Evolutionary conservation across 1,284 basidiomycete genomes (phyloP).

Genomic region (Irpex sp.): DNA sequence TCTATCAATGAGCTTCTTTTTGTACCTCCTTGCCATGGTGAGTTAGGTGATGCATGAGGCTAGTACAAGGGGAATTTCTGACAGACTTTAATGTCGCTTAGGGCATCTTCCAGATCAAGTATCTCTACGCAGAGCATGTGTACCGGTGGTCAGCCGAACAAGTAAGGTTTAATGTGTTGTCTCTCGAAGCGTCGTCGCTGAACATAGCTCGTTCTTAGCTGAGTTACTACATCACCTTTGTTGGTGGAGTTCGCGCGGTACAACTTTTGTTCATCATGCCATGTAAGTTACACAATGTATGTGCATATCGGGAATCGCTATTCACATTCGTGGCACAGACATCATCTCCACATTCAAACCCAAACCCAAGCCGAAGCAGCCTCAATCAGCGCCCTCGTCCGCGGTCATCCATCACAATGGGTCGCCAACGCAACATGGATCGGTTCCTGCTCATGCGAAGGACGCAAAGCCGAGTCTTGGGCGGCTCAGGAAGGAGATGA

Average conservation of each 20-base stretch:
- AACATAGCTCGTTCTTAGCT: constrained; percentile 31
- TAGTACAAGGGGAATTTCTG: background rate
- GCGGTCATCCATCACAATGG: background rate
- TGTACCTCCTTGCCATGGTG: constrained; percentile 43
- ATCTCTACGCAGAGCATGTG: constrained; percentile 53
- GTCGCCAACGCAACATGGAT: background rate
- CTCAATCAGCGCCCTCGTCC: background rate
- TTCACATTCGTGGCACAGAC: constrained; percentile 29
- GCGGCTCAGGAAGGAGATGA: constrained; percentile 58
- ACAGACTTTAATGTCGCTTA: constrained; percentile 17
- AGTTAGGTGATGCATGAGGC: constrained; percentile 17
- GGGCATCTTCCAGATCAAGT: constrained; percentile 59
- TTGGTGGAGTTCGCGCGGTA: constrained; percentile 46
- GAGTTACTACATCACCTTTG: constrained; percentile 60
- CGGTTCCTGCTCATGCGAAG: constrained; percentile 13
- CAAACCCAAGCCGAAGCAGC: constrained; percentile 22
- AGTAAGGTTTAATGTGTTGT: constrained; percentile 24
- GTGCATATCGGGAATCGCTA: background rate
- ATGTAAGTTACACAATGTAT: constrained; percentile 32
- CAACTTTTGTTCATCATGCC: constrained; percentile 56
- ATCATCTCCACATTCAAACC: constrained; percentile 46
- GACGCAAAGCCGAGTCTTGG: constrained; percentile 41
- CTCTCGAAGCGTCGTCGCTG: background rate
- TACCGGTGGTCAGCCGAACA: constrained; percentile 56
- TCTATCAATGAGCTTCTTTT: constrained; percentile 44